A percentile compares a stretch with the other conserved stretches of the same genome.
phyloP scores from a whole-genome alignment of 768 basidiomycete species.

The Boletus vermiculosoides region DNA sequence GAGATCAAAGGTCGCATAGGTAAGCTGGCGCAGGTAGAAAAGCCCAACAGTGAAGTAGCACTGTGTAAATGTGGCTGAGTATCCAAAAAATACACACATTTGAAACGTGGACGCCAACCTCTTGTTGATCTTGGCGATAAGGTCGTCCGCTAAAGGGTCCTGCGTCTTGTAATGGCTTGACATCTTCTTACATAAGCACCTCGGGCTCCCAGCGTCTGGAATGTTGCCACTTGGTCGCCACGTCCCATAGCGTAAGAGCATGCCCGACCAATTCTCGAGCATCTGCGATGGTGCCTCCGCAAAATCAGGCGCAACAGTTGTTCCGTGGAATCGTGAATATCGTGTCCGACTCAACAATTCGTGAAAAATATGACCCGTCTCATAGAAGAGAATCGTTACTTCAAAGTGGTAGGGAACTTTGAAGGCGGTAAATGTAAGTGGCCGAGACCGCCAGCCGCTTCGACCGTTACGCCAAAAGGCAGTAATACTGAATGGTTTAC shows the following conservation, averaged over 20 bases:
- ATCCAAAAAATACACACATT: background rate
- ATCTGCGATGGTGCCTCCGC: constrained; percentile 91
- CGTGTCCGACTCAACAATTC: constrained; percentile 65
- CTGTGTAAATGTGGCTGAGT: constrained; percentile 28
- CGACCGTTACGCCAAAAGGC: too few relatives aligned
- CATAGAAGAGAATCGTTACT: constrained; percentile 87
- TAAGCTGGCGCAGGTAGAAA: constrained; percentile 66
- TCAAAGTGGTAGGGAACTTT: too few relatives aligned
- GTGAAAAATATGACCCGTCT: constrained; percentile 76
- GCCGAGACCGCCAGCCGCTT: too few relatives aligned
- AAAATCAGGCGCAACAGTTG: constrained; percentile 73
- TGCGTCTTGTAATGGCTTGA: constrained; percentile 75
- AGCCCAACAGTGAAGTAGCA: constrained; percentile 76
- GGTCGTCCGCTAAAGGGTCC: constrained; percentile 62
- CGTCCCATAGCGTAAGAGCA: background rate
- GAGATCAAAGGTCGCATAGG: constrained; percentile 48
- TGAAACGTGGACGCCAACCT: constrained; percentile 40
- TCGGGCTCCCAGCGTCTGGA: constrained; percentile 75
- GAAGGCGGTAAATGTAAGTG: too few relatives aligned
- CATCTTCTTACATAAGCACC: constrained; percentile 69
- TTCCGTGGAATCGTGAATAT: constrained; percentile 79
- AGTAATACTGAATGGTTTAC: too few relatives aligned
- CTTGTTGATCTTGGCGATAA: constrained; percentile 72
- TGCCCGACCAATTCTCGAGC: constrained; percentile 77
- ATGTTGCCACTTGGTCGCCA: background rate